A percentile compares a stretch with the other conserved stretches of the same genome.
These are phyloP conservation scores for Apiotrichum veenhuisii DNA, from an alignment of 1,284 basidiomycete species.

Conservation along the genomic window DNA sequence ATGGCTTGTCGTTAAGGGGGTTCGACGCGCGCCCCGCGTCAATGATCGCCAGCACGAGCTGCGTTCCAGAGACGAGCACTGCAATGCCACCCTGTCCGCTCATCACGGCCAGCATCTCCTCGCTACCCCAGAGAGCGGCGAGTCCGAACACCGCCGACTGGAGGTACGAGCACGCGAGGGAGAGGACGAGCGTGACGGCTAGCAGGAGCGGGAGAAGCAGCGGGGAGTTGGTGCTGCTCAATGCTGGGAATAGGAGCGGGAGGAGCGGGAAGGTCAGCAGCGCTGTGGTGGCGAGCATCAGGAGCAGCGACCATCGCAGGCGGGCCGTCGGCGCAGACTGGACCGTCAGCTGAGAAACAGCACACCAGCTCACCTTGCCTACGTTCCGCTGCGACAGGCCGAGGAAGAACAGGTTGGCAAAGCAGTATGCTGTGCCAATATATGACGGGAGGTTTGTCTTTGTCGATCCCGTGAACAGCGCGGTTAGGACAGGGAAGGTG, in stretches of 20 bases:
- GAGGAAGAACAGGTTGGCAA: slow-evolving; percentile 47
- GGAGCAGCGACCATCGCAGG: slow-evolving; percentile 35
- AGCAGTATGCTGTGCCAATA: slow-evolving; percentile 43
- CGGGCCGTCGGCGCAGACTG: slow-evolving; percentile 36
- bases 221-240: slow-evolving; percentile 23
- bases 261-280: slow-evolving; percentile 41
- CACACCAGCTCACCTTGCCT: slow-evolving; percentile 30
- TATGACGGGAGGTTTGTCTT: slow-evolving; percentile 40
- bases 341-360: slow-evolving; percentile 3
- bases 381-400: slow-evolving; percentile 44
- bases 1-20: slow-evolving; percentile 6
- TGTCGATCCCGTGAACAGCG: slow-evolving; percentile 32
- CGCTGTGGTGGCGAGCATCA: slow-evolving; percentile 29
- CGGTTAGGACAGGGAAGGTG: slow-evolving; percentile 40
- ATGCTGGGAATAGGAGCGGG: slow-evolving; percentile 33
- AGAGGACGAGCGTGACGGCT: slow-evolving; percentile 33
- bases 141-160: slow-evolving; percentile 47
- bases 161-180: slow-evolving; percentile 40
- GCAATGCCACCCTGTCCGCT: slow-evolving; percentile 49
- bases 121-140: slow-evolving; percentile 37
- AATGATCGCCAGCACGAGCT: slow-evolving; percentile 39
- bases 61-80: slow-evolving; percentile 42
- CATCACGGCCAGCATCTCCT: slow-evolving; percentile 47
- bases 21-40: slow-evolving; percentile 10
- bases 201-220: slow-evolving; percentile 36